Base-by-base conservation (phyloP, 2,329 filamentous ascomycete species). In the Escovopsis sp. region DNA sequence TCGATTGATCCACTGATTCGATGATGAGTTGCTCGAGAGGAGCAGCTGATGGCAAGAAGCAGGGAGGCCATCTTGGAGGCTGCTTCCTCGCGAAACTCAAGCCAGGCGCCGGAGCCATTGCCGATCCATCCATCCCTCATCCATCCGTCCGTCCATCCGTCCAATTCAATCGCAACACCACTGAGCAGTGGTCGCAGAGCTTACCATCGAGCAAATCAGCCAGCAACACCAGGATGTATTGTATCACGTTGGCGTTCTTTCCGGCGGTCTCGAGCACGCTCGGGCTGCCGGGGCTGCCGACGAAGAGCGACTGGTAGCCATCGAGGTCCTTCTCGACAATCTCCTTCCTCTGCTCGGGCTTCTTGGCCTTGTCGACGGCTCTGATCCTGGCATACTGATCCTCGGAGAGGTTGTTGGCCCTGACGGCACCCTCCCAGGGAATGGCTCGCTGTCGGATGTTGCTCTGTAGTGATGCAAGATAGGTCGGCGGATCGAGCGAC, bases 361-460 rank as follows among this genome's bases (percentile, higher is more conserved):
- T 91, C 63, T 87, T 84, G 51, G 91, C 85, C 67, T 95, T 96
- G 64, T 96, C 91, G 54, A 96, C 85, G 47, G 88, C 85, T 64
- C 88, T 88, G 67, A 98, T 94, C 73, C 88, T 89, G 69, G 83
- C 85, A 54, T 95, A 77, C 64, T 98, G 89, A 53, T 84, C 81
- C 53, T 96, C 89, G 45, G 85, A 94, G 65, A 98, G 84, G 57
- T 86, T 91, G 62, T 88, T 86, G 54, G 86, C 86, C 62, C 91
- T 79, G 52, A 94, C 86, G 55, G 89, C 88, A 55, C 89, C 89
- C 65, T 96, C 89, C 91, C 91, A 98, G 45, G 89, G 88, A 65
- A 98, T 94, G 51, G 88, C 88, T 53, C 91, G 79, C 59, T 85
- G 83, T 59, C 91, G 85, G 62, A 96, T 94, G 72, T 96, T 96